Percentiles rank a stretch among this genome's conserved stretches.
Conservation (phyloP, 495 filamentous ascomycete species). For the Neurospora discreta region DNA sequence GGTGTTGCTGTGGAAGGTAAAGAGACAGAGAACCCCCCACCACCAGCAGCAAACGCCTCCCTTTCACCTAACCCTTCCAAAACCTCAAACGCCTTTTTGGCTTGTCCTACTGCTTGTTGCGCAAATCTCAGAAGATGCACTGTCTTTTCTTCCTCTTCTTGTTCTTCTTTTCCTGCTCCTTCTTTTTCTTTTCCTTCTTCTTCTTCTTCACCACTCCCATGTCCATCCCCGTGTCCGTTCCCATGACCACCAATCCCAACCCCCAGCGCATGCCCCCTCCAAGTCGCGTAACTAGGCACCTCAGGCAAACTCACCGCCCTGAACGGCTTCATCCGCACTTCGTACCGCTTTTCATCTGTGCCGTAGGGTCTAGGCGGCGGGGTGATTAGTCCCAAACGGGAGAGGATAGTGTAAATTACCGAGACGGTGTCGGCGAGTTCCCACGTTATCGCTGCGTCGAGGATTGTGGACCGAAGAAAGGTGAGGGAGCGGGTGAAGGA, state of each 20-base stretch:
- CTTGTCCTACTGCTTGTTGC: slow-evolving; percentile 44
- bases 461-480: slow-evolving; percentile 47
- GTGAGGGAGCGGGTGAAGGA: slow-evolving; percentile 45
- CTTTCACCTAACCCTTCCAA: slow-evolving; percentile 36
- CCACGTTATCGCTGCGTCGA: slow-evolving; percentile 58
- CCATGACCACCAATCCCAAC: too few species aligned
- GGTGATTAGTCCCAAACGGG: slow-evolving; percentile 47
- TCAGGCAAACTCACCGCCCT: slow-evolving; percentile 56
- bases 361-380: slow-evolving; percentile 57
- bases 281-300: slow-evolving; percentile 55
- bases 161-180: too few species aligned
- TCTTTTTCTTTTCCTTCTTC: too few species aligned
- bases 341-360: slow-evolving; percentile 60
- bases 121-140: slow-evolving; percentile 47
- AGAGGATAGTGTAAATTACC: slow-evolving; percentile 54
- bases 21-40: background rate
- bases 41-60: slow-evolving; percentile 27
- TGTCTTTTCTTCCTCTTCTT: slow-evolving; percentile 6
- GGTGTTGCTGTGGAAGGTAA: too few species aligned
- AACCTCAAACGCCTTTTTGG: slow-evolving; percentile 54
- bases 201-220: too few species aligned
- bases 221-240: too few species aligned
- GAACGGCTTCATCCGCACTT: slow-evolving; percentile 87
- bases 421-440: slow-evolving; percentile 60
- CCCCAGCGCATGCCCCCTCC: slow-evolving; percentile 14